phyloP scores from a whole-genome alignment of 345 rosid species.

The Moringa oleifera region DNA sequence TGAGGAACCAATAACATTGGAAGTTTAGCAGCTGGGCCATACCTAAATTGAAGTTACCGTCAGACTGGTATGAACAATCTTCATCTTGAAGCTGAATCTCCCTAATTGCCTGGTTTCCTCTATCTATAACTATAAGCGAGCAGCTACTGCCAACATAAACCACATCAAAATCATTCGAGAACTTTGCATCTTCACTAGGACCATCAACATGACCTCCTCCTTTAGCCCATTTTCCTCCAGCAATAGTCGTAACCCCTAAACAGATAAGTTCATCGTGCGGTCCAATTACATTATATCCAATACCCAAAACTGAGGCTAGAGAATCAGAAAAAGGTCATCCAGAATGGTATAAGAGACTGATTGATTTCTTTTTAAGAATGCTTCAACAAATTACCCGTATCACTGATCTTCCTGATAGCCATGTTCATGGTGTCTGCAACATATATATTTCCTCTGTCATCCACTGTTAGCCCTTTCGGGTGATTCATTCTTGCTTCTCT shows the following conservation, averaged over 20 bases:
- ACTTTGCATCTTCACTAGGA: conserved; percentile 75
- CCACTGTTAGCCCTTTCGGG: conserved; percentile 80
- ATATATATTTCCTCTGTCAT: conserved; percentile 89
- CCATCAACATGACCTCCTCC: conserved; percentile 72
- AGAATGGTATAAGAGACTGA: neutral
- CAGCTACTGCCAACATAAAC: conserved; percentile 69
- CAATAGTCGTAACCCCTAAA: conserved; percentile 89
- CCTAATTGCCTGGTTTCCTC: conserved; percentile 82
- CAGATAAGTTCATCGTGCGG: neutral
- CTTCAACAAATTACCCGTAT: conserved; percentile 47
- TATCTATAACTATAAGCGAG: conserved; percentile 77
- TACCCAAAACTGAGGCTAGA: conserved; percentile 1
- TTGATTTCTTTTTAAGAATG: neutral
- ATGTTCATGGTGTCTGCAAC: conserved; percentile 84
- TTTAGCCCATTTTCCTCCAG: conserved; percentile 72
- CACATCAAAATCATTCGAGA: conserved; percentile 83
- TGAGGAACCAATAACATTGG: neutral
- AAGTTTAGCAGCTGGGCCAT: conserved; percentile 5
- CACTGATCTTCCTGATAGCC: conserved; percentile 94
- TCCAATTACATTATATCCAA: neutral
- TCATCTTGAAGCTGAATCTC: conserved; percentile 78
- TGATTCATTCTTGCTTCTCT: conserved; percentile 83
- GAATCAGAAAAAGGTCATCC: neutral
- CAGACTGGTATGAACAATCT: conserved; percentile 62
- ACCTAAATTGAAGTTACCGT: conserved; percentile 68